These are phyloP conservation scores for Backusella australiensis DNA, from an alignment of 192 early-diverging fungal species.

Conservation along the genomic window DNA sequence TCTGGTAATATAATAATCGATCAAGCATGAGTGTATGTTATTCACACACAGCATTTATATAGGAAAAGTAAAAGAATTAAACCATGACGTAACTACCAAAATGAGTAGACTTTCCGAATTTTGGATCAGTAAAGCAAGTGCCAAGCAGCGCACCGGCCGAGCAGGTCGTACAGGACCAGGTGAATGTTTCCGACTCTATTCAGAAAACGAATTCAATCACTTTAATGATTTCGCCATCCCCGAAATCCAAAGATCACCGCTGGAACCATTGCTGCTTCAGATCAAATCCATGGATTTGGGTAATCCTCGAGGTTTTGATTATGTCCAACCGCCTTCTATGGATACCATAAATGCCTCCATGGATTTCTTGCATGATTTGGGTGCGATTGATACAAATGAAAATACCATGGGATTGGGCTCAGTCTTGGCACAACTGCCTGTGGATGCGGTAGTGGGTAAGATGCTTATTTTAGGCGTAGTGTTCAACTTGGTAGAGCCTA, in stretches of 20 bases:
- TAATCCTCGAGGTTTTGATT: constrained; percentile 62
- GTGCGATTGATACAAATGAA: constrained; percentile 44
- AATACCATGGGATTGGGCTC: constrained; percentile 51
- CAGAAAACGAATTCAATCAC: constrained; percentile 53
- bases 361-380: constrained; percentile 42
- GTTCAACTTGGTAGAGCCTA: constrained; percentile 49
- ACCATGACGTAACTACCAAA: constrained; percentile 49
- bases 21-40: no score
- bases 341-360: constrained; percentile 44
- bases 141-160: constrained; percentile 63
- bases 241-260: constrained; percentile 60
- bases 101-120: constrained; percentile 61
- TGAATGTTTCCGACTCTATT: constrained; percentile 64
- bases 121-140: constrained; percentile 66
- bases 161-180: constrained; percentile 65
- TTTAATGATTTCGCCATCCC: constrained; percentile 67
- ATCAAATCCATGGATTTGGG: constrained; percentile 60
- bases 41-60: neutral
- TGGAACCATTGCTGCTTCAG: constrained; percentile 58
- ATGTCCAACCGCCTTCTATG: constrained; percentile 48
- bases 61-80: constrained; percentile 67
- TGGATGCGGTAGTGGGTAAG: constrained; percentile 64
- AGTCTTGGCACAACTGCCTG: constrained; percentile 54
- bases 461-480: constrained; percentile 62
- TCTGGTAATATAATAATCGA: constrained; percentile 41